These are phyloP conservation scores for Calonectria naviculata DNA, from an alignment of 2,329 filamentous ascomycete genomes.

Conservation along the genomic window DNA sequence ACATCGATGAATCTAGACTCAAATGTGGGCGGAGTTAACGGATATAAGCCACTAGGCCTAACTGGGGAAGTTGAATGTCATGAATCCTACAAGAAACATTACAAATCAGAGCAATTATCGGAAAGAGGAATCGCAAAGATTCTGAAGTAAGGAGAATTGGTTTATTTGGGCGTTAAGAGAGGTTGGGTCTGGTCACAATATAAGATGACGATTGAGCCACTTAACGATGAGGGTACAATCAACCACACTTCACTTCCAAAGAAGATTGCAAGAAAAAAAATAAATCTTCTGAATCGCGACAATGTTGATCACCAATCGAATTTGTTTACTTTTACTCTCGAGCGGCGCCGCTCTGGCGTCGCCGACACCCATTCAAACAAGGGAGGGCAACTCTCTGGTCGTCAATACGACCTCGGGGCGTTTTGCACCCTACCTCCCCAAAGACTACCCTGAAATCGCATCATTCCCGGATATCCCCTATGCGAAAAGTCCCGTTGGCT, in stretches of 20 bases:
- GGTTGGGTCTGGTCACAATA: not conserved
- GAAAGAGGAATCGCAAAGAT: too few species aligned
- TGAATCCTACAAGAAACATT: not conserved
- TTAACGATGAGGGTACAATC: too few species aligned
- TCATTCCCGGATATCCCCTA: slow-evolving; percentile 31
- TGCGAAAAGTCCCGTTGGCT: slow-evolving; percentile 22
- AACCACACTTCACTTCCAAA: not conserved
- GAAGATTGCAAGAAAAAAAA: not conserved
- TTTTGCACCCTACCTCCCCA: slow-evolving; percentile 20
- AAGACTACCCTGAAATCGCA: slow-evolving; percentile 13
- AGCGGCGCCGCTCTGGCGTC: not conserved
- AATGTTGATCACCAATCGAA: not conserved
- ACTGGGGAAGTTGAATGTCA: not conserved
- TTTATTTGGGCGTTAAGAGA: too few species aligned
- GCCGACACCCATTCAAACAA: not conserved
- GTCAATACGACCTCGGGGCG: slow-evolving; percentile 32
- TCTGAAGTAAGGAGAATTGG: not conserved
- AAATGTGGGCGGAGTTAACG: not conserved
- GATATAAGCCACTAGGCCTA: not conserved
- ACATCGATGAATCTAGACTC: not conserved
- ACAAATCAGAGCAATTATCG: not conserved
- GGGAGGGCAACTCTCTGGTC: not conserved
- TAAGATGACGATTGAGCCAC: not conserved
- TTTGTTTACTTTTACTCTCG: not conserved
- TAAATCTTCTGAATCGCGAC: not conserved